Evolutionary conservation across 257 asterid species (phyloP), one percentile per base, ranked within the genome.

Genomic region (Solanum okadae): DNA sequence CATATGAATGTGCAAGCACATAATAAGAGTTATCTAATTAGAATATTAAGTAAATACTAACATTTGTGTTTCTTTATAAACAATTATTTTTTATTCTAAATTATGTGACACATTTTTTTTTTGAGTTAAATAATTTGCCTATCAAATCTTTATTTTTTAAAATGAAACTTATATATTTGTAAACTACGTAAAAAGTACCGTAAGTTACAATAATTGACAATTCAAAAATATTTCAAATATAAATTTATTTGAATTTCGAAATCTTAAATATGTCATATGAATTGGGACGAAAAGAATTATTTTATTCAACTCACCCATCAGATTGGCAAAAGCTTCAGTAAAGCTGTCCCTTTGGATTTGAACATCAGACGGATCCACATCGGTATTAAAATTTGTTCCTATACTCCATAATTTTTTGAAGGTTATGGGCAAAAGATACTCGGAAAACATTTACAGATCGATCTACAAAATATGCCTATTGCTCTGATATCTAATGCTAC

Each of bases 151-250:
- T 1, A 16, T 52, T 2, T 5, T 18, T 2, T 16, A 5, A 52
- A 52, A 52, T 52, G 2, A 52, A 16, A 52, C 1, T 52, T 52
- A 52, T 52, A 49, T 49, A 49, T 49, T 49, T 15, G 6, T 15
- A 16, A 44, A 44, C 18, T 12, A 44, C 1, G 1, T 5, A 16
- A 16, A 16, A 52, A 16, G 1, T 16, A 52, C 0, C 0, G 1
- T 16, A 16, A 52, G 0, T 16, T 0, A 5, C 0, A 15, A 16
- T 16, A 52, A 52, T 52, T 52, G 9, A 16, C 8, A 16, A 52
- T 52, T 52, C 0, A 52, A 5, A 5, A 52, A 49, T 49, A 15
- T 49, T 49, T 49, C 1, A 46, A 46, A 13, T 1, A 46, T 14
- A 46, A 5, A 46, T 1, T 14, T 46, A 0, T 14, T 46, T 46